Conservation (phyloP, 768 basidiomycete species). For the Podaxis sp. region DNA sequence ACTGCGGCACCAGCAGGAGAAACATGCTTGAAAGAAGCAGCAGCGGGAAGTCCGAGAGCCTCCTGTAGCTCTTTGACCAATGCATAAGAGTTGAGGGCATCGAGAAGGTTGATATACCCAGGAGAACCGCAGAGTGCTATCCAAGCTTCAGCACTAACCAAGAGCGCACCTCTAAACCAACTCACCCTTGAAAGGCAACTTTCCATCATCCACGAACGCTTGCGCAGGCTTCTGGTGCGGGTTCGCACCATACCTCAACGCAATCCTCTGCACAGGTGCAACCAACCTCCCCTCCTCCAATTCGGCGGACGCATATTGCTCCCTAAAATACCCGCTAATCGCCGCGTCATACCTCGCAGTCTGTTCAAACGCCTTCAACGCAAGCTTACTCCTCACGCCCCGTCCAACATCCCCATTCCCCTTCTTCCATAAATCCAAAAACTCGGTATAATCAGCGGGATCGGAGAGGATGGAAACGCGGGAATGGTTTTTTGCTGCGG, state of each 20-base stretch:
- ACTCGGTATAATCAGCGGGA: constrained; percentile 82
- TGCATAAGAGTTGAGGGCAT: constrained; percentile 95
- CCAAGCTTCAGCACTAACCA: constrained; percentile 2
- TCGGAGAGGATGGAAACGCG: constrained; percentile 89
- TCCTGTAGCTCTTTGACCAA: constrained; percentile 92
- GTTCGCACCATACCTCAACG: constrained; percentile 94
- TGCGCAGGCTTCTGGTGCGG: constrained; percentile 99
- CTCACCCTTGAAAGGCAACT: constrained; percentile 91
- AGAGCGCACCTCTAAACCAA: neutral
- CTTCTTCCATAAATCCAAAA: constrained; percentile 75
- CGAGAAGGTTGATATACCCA: constrained; percentile 97
- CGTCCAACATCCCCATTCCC: constrained; percentile 73
- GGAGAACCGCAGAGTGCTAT: constrained; percentile 90
- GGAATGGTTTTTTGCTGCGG: constrained; percentile 97
- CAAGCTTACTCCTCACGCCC: constrained; percentile 71
- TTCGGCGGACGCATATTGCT: constrained; percentile 90
- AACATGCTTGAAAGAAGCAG: constrained; percentile 99
- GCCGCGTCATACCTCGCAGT: constrained; percentile 95
- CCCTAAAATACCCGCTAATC: constrained; percentile 95
- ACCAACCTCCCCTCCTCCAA: constrained; percentile 58
- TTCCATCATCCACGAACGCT: constrained; percentile 86
- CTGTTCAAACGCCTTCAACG: constrained; percentile 96
- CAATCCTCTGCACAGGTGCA: constrained; percentile 76
- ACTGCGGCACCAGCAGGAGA: constrained; percentile 98
- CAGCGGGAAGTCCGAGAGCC: constrained; percentile 86